These are phyloP conservation scores for Torulaspora indica DNA, from an alignment of 805 yeast genomes.

Conservation along the genomic window DNA sequence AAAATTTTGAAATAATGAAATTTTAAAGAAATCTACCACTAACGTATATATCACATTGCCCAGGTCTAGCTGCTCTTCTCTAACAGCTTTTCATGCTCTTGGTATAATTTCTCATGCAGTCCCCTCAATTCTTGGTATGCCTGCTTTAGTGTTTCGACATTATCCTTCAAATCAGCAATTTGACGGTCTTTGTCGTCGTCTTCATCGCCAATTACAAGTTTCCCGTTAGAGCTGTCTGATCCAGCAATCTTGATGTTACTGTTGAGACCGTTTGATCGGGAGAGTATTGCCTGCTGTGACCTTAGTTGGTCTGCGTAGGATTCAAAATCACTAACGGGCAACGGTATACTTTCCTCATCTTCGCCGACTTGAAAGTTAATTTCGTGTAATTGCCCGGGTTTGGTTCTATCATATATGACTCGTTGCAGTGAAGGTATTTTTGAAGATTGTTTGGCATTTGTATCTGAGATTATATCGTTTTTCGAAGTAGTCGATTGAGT, in stretches of 20 bases:
- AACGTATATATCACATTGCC: not conserved
- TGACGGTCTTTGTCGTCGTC: constrained; percentile 29
- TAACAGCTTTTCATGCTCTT: constrained; percentile 43
- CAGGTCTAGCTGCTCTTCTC: constrained; percentile 4
- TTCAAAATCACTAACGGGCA: constrained; percentile 39
- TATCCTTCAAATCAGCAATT: constrained; percentile 40
- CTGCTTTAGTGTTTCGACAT: constrained; percentile 47
- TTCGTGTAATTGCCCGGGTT: constrained; percentile 41
- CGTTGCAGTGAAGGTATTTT: constrained; percentile 64
- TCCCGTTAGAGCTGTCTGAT: constrained; percentile 5
- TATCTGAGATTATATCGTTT: constrained; percentile 1
- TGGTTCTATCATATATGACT: constrained; percentile 43
- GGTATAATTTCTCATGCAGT: constrained; percentile 55
- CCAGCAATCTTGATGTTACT: constrained; percentile 37
- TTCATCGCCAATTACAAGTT: not conserved
- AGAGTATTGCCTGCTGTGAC: constrained; percentile 49
- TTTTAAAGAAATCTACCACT: not conserved
- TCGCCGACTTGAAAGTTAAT: constrained; percentile 36
- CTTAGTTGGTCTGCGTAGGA: constrained; percentile 47
- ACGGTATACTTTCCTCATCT: constrained; percentile 17
- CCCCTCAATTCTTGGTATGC: constrained; percentile 57
- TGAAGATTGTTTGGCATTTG: constrained; percentile 1
- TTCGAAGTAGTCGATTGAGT: constrained; percentile 8
- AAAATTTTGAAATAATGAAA: not conserved
- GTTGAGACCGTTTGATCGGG: constrained; percentile 34